Evolutionary conservation across 169 alveolate species (phyloP), one percentile per base, ranked within the genome.

Genomic region (Plasmodium vinckei): DNA sequence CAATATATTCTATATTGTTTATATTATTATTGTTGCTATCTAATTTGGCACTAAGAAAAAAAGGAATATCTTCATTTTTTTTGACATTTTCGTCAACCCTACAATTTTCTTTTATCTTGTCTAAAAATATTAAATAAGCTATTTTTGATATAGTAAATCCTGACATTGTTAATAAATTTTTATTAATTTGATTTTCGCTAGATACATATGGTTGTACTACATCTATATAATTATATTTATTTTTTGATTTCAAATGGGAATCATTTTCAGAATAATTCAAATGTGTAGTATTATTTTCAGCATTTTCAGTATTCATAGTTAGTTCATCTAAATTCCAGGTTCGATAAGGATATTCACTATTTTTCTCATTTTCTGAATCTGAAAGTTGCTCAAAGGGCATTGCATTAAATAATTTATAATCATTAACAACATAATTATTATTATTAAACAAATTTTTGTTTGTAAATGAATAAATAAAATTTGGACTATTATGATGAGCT

Each of bases 371-470:
- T 5, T 79, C 82, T 4, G 69, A 27, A 33, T 75, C 75, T 1
- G 75, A 33, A 19, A 46, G 49, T 15, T 39, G 60, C 27, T 79
- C 89, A n/a, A 79, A 65, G n/a, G 75, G 89, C 42, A 59, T 53
- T 42, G 89, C 89, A 67, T 70, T 25, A 79, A 79, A 65, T n/a
- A 46, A 27, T 19, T 65, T 57, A 44, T 79, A 67, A 67, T 79
- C 89, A 65, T 42, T 79, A 51, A 79, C 72, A n/a, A 65, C 39
- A 59, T 65, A 79, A 21, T 79, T 65, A 47, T 54, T 42, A 44
- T 49, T 79, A 54, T 79, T 79, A 46, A 79, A 79, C n/a, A 79
- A 46, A 67, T 79, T 79, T 79, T 79, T 79, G 44, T 79, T 79
- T 2, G 89, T 79, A 65, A 79, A 79, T 10, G 77, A 51, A 59